A percentile compares a stretch with the other conserved stretches of the same genome.
Evolutionary conservation across 768 basidiomycete species (phyloP).

Genomic region (Harrya chromipes): DNA sequence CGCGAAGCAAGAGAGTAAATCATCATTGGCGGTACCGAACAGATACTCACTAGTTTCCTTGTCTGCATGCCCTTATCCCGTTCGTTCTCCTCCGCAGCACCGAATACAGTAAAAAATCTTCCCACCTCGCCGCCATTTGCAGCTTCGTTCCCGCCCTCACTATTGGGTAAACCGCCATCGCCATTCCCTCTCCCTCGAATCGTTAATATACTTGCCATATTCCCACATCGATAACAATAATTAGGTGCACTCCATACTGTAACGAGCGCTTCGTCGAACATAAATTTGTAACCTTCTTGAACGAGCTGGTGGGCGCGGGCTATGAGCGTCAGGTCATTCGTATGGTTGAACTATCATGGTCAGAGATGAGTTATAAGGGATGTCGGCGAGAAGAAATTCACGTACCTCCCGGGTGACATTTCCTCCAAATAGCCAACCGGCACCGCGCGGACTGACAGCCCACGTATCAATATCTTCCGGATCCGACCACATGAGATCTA

Average conservation of each 20-base stretch:
- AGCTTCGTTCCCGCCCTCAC: neutral
- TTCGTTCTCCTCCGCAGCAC: slow-evolving; percentile 87
- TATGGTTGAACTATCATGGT: slow-evolving; percentile 78
- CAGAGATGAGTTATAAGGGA: slow-evolving; percentile 1
- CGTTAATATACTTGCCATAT: slow-evolving; percentile 88
- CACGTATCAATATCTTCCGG: slow-evolving; percentile 94
- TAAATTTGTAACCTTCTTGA: slow-evolving; percentile 93
- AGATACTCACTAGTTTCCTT: slow-evolving; percentile 59
- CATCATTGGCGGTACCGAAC: neutral
- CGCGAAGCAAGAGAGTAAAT: neutral
- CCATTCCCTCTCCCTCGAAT: slow-evolving; percentile 58
- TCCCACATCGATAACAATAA: slow-evolving; percentile 84
- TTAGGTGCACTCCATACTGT: slow-evolving; percentile 94
- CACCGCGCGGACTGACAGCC: slow-evolving; percentile 95
- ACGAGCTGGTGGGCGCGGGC: slow-evolving; percentile 97
- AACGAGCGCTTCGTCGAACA: slow-evolving; percentile 91
- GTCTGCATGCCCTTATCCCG: slow-evolving; percentile 77
- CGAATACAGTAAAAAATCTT: slow-evolving; percentile 77
- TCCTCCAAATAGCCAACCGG: slow-evolving; percentile 92
- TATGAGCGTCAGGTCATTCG: slow-evolving; percentile 83
- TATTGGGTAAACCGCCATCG: slow-evolving; percentile 12
- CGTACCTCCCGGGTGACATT: slow-evolving; percentile 80
- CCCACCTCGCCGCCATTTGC: slow-evolving; percentile 23
- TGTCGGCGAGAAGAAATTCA: neutral
- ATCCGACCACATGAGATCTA: slow-evolving; percentile 98